Evolutionary conservation across 352 stramenopile species (phyloP), one percentile per base, ranked within the genome.

Genomic region (Phytophthora pisi): DNA sequence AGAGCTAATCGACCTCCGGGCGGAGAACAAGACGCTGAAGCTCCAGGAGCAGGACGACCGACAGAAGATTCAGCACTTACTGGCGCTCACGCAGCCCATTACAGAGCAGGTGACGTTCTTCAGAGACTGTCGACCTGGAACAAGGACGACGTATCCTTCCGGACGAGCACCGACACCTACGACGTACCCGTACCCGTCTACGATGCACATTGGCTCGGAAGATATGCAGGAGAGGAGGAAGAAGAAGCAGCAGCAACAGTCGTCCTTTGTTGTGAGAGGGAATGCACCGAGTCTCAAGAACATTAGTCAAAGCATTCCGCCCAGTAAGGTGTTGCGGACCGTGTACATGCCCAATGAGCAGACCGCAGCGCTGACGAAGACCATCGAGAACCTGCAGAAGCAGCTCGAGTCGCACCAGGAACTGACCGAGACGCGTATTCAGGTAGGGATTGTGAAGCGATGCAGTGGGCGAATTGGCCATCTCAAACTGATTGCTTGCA

Each of bases 321-420:
- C 53, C 2, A 81, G 59, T 51, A 81, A 84, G 31, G 78, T 94
- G 38, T 62, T 96, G 18, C 79, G 86, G 3, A 96, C 86, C 16
- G 77, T 94, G 16, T 96, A 93, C 55, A 78, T 94, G 71, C 86
- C 86, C 3, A 91, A 86, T 60, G 84, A 91, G 7, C 81, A 92
- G 55, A 76, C 79, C 2, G 78, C 82, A 10, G 64, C 53, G 30
- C 69, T 95, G 18, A 62, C 72, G 5, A 73, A 75, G 62, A 84
- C 78, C 0, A 78, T 92, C 40, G 64, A 89, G 23, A 79, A 71
- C 20, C 72, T 96, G 7, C 74, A 90, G 47, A 66, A 86, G 13
- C 81, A 95, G 56, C 81, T 95, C 3, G 62, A 76, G 0, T 60
- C 73, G 7, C 79, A 90, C 51, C 74, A 89, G 47, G 61, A 82